Evolutionary conservation across 148 eudicot species (phyloP).

Genomic region (Chenopodium album): DNA sequence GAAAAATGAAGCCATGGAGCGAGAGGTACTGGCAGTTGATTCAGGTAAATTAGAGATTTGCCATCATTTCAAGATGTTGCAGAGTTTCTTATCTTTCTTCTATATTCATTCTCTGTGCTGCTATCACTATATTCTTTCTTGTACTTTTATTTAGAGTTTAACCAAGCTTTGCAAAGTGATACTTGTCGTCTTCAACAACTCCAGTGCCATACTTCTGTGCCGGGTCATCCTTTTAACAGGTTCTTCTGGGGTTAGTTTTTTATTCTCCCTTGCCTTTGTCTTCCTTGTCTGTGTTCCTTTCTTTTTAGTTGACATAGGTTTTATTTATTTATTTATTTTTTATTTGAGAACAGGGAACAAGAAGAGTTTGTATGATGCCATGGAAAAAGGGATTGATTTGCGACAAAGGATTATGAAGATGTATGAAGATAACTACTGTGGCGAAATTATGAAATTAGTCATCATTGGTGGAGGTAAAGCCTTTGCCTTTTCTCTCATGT

Average conservation of each 20-base stretch:
- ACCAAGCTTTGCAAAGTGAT: constrained; percentile 94
- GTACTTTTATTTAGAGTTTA: constrained; percentile 55
- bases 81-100: background rate
- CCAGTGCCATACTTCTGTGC: constrained; percentile 81
- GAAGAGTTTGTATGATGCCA: constrained; percentile 89
- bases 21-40: constrained; percentile 90
- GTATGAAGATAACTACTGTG: constrained; percentile 69
- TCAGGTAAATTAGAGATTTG: constrained; percentile 55
- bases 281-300: constrained; percentile 11
- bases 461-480: constrained; percentile 88
- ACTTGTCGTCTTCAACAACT: constrained; percentile 93
- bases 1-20: constrained; percentile 89
- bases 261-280: constrained; percentile 4
- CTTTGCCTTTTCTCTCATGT: background rate
- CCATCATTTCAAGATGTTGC: background rate
- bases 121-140: constrained; percentile 10
- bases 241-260: constrained; percentile 82
- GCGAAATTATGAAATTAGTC: constrained; percentile 78
- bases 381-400: constrained; percentile 84
- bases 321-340: constrained; percentile 6
- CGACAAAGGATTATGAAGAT: constrained; percentile 70
- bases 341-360: constrained; percentile 58
- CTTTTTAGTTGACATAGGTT: constrained; percentile 7
- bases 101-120: background rate
- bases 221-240: constrained; percentile 74